These are phyloP conservation scores for Piromyces sp. DNA, from an alignment of 192 early-diverging fungal species.

Conservation along the genomic window DNA sequence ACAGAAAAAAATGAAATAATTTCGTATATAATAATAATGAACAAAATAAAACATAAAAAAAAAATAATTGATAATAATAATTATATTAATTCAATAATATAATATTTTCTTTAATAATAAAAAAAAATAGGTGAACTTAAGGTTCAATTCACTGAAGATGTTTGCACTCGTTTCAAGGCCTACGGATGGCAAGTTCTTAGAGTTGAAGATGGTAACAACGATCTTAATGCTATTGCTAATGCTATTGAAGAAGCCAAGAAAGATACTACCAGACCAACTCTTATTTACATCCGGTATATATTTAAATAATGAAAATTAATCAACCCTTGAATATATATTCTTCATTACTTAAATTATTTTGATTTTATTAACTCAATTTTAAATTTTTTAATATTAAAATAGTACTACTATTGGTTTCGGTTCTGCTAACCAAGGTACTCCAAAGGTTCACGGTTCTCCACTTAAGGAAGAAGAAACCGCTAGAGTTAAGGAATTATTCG, in stretches of 20 bases:
- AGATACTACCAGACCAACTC: constrained; percentile 70
- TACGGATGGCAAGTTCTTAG: constrained; percentile 82
- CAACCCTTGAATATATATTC: no score
- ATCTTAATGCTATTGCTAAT: constrained; percentile 46
- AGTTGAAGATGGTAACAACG: constrained; percentile 65
- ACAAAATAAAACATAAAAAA: no score
- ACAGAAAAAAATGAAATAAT: no score
- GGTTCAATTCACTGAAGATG: constrained; percentile 78
- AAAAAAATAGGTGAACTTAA: constrained; percentile 63
- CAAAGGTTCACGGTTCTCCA: constrained; percentile 82
- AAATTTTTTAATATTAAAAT: no score
- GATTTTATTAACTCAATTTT: no score
- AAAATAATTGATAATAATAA: no score
- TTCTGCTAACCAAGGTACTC: constrained; percentile 70
- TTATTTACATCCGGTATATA: no score
- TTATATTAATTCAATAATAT: no score
- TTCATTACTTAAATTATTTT: no score
- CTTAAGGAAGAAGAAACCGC: constrained; percentile 62
- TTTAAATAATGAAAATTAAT: no score
- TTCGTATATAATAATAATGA: no score
- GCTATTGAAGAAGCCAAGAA: constrained; percentile 69
- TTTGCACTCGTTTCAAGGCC: constrained; percentile 65
- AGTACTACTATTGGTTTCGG: constrained; percentile 88
- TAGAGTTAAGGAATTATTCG: constrained; percentile 54
- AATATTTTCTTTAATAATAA: no score